These are phyloP conservation scores for Cordia subcordata DNA, from an alignment of 257 asterid genomes.

Conservation along the genomic window DNA sequence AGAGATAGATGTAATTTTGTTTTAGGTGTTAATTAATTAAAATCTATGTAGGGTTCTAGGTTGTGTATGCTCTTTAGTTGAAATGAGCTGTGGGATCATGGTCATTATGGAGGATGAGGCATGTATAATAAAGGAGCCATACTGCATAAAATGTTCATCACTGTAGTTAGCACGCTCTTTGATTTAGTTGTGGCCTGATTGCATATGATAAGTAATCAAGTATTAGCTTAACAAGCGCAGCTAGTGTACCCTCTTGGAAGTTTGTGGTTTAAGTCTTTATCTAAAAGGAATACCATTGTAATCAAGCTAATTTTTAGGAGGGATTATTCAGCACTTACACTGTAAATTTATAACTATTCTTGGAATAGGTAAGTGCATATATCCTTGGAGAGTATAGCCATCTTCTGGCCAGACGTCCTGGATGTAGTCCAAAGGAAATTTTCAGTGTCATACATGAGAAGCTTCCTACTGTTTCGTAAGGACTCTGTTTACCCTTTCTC, in stretches of 20 bases:
- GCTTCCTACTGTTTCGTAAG: conserved; percentile 94
- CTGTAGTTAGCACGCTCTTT: not conserved
- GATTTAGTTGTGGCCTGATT: not conserved
- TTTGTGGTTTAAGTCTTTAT: not conserved
- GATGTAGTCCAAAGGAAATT: conserved; percentile 83
- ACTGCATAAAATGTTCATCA: not conserved
- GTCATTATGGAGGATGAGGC: not conserved
- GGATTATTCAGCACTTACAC: too few species aligned
- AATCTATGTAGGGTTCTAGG: not conserved
- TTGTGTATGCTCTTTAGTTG: not conserved
- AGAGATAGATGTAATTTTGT: too few species aligned
- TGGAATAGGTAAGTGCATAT: conserved; percentile 79
- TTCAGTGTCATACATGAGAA: conserved; percentile 79
- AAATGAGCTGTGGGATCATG: not conserved
- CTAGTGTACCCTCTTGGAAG: too few species aligned
- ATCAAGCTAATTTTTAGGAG: not conserved
- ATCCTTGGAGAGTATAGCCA: conserved; percentile 95
- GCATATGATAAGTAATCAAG: not conserved
- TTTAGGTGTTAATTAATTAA: not conserved
- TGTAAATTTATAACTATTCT: conserved; percentile 3
- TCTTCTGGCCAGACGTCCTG: conserved; percentile 90
- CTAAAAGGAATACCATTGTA: not conserved
- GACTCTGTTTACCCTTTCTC: conserved; percentile 17
- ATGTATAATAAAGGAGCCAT: not conserved
- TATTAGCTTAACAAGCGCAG: too few species aligned